Evolutionary conservation across 2,329 filamentous ascomycete species (phyloP).

Genomic region (Fusarium kyushuense): DNA sequence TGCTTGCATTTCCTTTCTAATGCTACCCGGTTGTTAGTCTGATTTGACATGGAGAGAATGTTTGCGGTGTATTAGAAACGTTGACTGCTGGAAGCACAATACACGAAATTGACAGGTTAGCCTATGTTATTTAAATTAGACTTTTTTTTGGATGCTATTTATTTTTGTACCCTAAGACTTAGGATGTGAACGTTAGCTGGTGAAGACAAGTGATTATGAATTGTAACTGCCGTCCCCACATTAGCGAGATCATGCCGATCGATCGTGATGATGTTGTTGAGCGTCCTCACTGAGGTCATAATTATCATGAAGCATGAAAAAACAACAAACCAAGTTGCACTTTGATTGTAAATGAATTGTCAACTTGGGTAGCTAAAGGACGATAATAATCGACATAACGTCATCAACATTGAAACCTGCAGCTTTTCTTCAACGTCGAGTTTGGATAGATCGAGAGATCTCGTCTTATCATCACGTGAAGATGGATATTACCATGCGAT

Average conservation of each 20-base stretch:
- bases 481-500: background rate
- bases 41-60: background rate
- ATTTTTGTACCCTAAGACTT: too few species aligned
- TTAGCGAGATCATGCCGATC: conserved; percentile 19
- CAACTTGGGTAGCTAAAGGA: background rate
- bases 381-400: background rate
- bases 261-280: conserved; percentile 31
- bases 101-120: background rate
- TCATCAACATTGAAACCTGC: conserved; percentile 11
- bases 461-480: conserved; percentile 48
- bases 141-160: too few species aligned
- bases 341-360: background rate
- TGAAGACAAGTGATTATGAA: conserved; percentile 35
- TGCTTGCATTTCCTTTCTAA: conserved; percentile 17
- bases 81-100: background rate
- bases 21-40: conserved; percentile 1
- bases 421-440: conserved; percentile 12
- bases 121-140: too few species aligned
- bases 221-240: conserved; percentile 39
- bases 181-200: background rate
- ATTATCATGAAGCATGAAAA: background rate
- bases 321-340: background rate
- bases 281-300: background rate
- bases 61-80: too few species aligned
- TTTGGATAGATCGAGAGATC: conserved; percentile 28